Base-by-base conservation (phyloP, 2,329 filamentous ascomycete genomes). In the Colletotrichum sp. region DNA sequence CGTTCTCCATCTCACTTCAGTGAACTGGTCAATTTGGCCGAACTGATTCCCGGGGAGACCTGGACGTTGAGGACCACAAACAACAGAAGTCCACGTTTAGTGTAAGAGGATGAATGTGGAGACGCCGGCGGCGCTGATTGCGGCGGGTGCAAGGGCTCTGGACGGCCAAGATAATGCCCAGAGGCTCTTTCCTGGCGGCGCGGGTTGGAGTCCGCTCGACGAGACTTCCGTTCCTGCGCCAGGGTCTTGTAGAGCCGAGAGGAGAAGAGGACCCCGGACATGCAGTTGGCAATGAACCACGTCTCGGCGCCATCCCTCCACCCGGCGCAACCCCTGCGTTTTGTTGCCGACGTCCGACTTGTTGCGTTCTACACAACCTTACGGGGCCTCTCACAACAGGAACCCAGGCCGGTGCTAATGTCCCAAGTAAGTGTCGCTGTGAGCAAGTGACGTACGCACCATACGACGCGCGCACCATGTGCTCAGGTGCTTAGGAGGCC, bases 391-490 rank as follows among this genome's bases (percentile, higher is more conserved):
- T 44, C 36, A 72, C 55, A 72, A 18, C 32, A 62, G 62, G 39
- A 32, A 52, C 59, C 70, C 64, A 32, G 49, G 64, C 21, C 64
- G 24, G 30, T 44, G 70, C 64, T 55, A 49, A 71, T 2, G 28
- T 64, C 57, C 44, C 26, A 32, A 21, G 34, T 60, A 21, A 76
- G 64, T 30, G 39, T 64, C 30, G 44, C 30, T 39, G 44, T 28
- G 55, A 73, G 57, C 44, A 59, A 64, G 73, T 68, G 73, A 73
- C 73, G 73, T 73, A 73, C 70, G 59, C 55, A 73, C 57, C 64
- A 64, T 65, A 68, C 70, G 64, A 65, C 73, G 59, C 21, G 32
- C 24, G 73, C 57, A 44, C 39, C 63, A 75, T 30, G 16, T 69
- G 26, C 67, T 39, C 12, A 32, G 55, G 32, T 55, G n/a, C n/a